Conservation (phyloP, 2,329 filamentous ascomycete species). For the Fusarium redolens region DNA sequence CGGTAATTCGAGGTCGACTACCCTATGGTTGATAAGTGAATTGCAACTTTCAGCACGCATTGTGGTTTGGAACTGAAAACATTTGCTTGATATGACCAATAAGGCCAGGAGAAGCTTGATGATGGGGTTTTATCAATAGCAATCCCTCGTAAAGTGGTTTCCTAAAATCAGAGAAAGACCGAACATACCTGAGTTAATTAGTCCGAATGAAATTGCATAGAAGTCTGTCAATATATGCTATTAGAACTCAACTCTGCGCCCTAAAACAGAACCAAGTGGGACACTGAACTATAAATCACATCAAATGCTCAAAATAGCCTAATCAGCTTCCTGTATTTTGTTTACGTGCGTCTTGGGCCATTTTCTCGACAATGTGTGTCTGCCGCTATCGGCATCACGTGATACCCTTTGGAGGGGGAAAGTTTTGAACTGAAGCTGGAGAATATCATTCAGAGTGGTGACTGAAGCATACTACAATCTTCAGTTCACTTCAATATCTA, state of each 20-base stretch:
- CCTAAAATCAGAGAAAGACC: too few species aligned
- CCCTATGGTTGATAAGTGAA: background rate
- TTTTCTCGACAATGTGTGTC: constrained; percentile 4
- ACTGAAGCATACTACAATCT: background rate
- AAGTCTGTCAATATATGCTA: too few species aligned
- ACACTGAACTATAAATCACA: background rate
- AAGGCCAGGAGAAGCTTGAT: too few species aligned
- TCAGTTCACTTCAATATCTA: background rate
- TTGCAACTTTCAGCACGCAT: background rate
- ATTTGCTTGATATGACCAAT: too few species aligned
- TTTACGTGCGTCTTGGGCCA: background rate
- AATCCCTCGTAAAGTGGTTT: too few species aligned
- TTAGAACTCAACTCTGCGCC: background rate
- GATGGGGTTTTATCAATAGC: too few species aligned
- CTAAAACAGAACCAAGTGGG: background rate
- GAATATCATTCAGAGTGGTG: background rate
- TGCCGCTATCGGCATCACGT: constrained; percentile 28
- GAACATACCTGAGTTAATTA: fast-evolving
- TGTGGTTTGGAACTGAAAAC: background rate
- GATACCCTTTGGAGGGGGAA: constrained; percentile 24
- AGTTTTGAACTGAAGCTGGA: constrained; percentile 13
- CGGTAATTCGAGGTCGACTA: background rate
- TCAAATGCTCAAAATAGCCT: background rate
- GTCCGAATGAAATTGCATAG: fast-evolving
- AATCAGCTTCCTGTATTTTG: background rate